Percentiles rank a stretch among this genome's conserved stretches.
Conservation (phyloP, 371 early-diverging fungal species). For the Syncephalastrum monosporum region DNA sequence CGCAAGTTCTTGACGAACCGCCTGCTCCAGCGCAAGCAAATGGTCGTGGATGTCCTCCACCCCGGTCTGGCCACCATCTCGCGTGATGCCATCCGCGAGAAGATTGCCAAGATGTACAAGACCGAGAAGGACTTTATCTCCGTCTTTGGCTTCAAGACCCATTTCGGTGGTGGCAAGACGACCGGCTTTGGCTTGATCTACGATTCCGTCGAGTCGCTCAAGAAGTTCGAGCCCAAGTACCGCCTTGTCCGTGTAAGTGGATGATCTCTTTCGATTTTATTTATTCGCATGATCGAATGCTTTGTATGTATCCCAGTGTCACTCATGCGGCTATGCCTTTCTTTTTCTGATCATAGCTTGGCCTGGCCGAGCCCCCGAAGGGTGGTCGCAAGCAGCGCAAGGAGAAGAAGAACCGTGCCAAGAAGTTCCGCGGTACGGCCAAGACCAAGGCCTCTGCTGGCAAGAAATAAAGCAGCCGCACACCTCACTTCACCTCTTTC, state of each 20-base stretch:
- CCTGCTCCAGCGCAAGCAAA: constrained; percentile 97
- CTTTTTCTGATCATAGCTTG: constrained; percentile 49
- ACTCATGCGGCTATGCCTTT: too few species aligned
- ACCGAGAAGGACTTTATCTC: constrained; percentile 87
- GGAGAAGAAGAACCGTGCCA: constrained; percentile 98
- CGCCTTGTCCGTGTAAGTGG: constrained; percentile 76
- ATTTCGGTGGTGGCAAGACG: constrained; percentile 97
- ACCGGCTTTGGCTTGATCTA: constrained; percentile 98
- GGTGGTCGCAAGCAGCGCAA: constrained; percentile 97
- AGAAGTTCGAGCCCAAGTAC: constrained; percentile 99
- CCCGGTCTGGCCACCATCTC: constrained; percentile 91
- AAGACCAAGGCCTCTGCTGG: constrained; percentile 82
- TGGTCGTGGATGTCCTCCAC: constrained; percentile 97
- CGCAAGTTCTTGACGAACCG: constrained; percentile 99
- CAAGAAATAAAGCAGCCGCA: constrained; percentile 42
- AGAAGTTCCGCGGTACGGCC: constrained; percentile 98
- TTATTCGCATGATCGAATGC: too few species aligned
- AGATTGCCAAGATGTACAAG: constrained; percentile 97
- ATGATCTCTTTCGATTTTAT: too few species aligned
- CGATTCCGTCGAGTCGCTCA: constrained; percentile 92
- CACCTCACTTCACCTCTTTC: too few species aligned
- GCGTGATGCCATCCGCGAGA: constrained; percentile 92
- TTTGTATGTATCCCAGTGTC: too few species aligned
- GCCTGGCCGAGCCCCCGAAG: constrained; percentile 74
- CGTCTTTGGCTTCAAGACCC: constrained; percentile 95